Evolutionary conservation across 148 eudicot genomes (phyloP), one percentile per base, ranked within the genome.

Genomic region (Rhododendron mucronatum): DNA sequence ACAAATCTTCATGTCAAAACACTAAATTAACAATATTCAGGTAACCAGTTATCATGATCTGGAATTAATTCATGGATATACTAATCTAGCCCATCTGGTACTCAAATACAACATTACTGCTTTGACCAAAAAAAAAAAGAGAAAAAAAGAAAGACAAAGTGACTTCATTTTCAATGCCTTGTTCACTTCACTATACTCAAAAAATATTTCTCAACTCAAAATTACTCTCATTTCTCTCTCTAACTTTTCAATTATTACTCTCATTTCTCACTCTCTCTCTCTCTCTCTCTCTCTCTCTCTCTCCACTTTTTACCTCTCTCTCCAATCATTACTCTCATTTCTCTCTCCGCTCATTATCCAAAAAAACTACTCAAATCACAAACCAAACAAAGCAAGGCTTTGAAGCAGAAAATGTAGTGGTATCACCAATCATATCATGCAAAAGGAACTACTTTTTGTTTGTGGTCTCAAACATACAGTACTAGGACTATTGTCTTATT

Each of bases 1-100:
- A 76, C 82, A 80, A 18, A 26, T 45, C 23, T 59, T 65, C 33
- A 84, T 35, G 86, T 87, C 80, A 87, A 79, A 37, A n/a, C 81
- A 28, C 67, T 78, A 26, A 47, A 74, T 15, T 28, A 37, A 26
- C 21, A 73, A 83, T 69, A 30, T 41, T 23, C 30, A 61, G 53
- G 28, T 82, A 47, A 82, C 44, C 10, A 45, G 28, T 21, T 28
- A 45, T 47, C 37, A 83, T 45, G 16, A 44, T 1, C 74, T 39
- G 20, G 39, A 65, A 41, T 63, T 15, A 83, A 16, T 65, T 20
- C 65, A 44, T 5, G 41, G 44, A 69, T 23, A 67, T 67, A 53
- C 15, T 12, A n/a, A 67, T 44, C 78, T 12, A 69, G 23, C 39
- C 82, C 28, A 14, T 80, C 30, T n/a, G 80, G 57, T 23, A 20